A percentile compares a stretch with the other conserved stretches of the same genome.
Evolutionary conservation across 352 stramenopile species (phyloP).

Genomic region (Pythium aristosporum): DNA sequence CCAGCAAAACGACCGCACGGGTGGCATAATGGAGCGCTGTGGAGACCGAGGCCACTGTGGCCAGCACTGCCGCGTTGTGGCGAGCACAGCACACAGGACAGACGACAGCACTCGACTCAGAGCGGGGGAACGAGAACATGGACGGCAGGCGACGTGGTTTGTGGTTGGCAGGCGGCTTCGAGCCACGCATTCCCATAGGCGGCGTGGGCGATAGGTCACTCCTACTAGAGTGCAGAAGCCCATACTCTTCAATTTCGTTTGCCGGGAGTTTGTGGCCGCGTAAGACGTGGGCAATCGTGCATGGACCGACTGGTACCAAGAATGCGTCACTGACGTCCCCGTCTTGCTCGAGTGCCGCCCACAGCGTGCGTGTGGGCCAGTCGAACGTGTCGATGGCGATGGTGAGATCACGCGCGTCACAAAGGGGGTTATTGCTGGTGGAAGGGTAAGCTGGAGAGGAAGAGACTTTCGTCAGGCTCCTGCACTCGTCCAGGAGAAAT

Average conservation of each 20-base stretch:
- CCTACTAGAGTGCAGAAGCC: conserved; percentile 1
- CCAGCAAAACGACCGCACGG: conserved; percentile 35
- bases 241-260: conserved; percentile 50
- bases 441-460: neutral
- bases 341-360: conserved; percentile 14
- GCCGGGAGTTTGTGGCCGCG: conserved; percentile 32
- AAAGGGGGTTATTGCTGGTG: neutral
- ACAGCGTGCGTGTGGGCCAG: conserved; percentile 34
- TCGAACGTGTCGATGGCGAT: conserved; percentile 58
- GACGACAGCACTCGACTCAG: neutral
- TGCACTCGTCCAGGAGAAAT: conserved; percentile 42
- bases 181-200: neutral
- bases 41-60: conserved; percentile 6
- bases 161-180: neutral
- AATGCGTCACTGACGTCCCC: conserved; percentile 30
- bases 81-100: conserved; percentile 10
- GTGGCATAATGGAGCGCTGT: conserved; percentile 38
- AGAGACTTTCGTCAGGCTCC: neutral
- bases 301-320: conserved; percentile 41
- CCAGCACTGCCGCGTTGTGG: conserved; percentile 9
- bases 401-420: conserved; percentile 40
- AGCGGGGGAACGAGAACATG: conserved; percentile 22
- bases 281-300: conserved; percentile 40
- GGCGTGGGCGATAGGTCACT: neutral
- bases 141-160: conserved; percentile 21